A percentile compares a stretch with the other conserved stretches of the same genome.
These are phyloP conservation scores for Globisporangium splendens DNA, from an alignment of 352 stramenopile genomes.

Conservation along the genomic window DNA sequence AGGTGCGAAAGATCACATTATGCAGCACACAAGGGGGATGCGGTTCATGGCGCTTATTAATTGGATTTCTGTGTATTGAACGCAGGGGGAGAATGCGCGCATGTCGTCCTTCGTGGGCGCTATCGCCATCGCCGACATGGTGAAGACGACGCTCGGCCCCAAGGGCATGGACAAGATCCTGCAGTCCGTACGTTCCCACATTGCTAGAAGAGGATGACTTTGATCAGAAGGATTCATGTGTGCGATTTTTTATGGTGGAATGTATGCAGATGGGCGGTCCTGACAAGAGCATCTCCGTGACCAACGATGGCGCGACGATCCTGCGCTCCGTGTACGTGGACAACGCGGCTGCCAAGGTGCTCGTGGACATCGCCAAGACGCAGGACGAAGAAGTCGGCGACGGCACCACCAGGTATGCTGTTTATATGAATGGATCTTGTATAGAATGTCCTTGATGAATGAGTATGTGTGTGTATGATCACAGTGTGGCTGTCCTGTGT, in stretches of 20 bases:
- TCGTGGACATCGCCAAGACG: constrained; percentile 99
- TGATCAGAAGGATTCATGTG: not conserved
- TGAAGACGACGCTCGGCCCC: constrained; percentile 99
- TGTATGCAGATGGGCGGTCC: constrained; percentile 53
- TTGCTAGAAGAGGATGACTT: not conserved
- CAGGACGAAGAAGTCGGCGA: constrained; percentile 99
- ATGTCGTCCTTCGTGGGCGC: constrained; percentile 98
- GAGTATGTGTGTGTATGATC: no score
- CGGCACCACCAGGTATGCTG: constrained; percentile 91
- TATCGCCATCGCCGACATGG: constrained; percentile 99
- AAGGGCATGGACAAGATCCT: constrained; percentile 99
- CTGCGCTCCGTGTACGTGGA: constrained; percentile 96
- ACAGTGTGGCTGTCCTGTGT: constrained; percentile 92
- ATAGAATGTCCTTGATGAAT: no score
- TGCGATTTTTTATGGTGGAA: constrained; percentile 1
- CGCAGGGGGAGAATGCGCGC: constrained; percentile 97
- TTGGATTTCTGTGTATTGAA: not conserved
- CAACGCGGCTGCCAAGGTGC: constrained; percentile 98
- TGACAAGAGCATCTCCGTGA: constrained; percentile 93
- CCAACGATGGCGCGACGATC: constrained; percentile 99
- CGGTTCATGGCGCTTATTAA: no score
- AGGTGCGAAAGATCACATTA: constrained; percentile 26
- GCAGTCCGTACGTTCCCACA: constrained; percentile 75
- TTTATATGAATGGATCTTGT: no score
- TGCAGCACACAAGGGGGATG: not conserved